Conservation (phyloP, 345 rosid species). For the Lenwebbia sp. region DNA sequence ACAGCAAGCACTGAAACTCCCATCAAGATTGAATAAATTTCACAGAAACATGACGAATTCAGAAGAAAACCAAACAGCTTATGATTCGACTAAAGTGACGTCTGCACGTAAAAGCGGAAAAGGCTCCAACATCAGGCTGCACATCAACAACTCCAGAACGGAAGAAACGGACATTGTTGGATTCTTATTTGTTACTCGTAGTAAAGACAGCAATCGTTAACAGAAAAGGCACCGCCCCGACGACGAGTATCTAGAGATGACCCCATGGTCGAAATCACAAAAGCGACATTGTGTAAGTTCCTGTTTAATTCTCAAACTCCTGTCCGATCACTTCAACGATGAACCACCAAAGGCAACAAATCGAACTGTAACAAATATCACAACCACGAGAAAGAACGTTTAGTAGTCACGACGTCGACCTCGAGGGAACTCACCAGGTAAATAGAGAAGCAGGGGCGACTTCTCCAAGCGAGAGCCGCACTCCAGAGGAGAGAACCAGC, state of each 20-base stretch:
- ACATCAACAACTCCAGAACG: neutral
- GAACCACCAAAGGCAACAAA: neutral
- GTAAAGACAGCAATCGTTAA: neutral
- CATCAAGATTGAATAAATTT: neutral
- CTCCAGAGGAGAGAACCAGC: slow-evolving; percentile 71
- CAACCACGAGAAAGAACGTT: neutral
- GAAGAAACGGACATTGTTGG: neutral
- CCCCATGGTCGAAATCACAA: neutral
- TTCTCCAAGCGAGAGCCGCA: slow-evolving; percentile 29
- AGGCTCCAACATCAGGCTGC: neutral
- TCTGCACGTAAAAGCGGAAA: neutral
- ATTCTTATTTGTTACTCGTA: neutral
- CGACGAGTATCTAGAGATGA: too few species aligned
- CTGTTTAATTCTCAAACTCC: neutral
- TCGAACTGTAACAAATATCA: neutral
- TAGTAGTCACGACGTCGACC: neutral
- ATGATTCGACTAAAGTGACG: neutral
- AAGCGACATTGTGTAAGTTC: neutral
- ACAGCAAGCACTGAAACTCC: neutral
- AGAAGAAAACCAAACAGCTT: neutral
- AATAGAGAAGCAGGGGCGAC: slow-evolving; percentile 60
- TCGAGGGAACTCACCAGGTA: slow-evolving; percentile 40
- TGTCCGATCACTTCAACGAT: neutral
- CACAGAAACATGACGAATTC: neutral
- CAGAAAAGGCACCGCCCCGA: neutral